Conservation (phyloP, 2,329 filamentous ascomycete species). For the Ascochyta koolunga region DNA sequence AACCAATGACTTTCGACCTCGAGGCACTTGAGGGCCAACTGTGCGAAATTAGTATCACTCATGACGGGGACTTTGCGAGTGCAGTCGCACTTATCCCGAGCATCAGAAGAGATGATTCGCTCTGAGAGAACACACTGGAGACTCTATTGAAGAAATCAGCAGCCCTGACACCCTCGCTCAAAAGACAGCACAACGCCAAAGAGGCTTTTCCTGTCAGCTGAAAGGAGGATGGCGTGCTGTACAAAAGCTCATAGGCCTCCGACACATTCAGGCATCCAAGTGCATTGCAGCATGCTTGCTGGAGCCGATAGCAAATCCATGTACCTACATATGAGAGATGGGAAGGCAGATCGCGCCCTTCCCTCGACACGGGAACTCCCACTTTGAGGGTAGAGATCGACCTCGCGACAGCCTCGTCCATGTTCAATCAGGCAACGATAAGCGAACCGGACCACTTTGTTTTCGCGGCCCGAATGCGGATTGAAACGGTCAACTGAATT, state of each 20-base stretch:
- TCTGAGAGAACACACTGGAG: not conserved
- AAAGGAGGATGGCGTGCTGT: not conserved
- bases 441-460: slow-evolving; percentile 9
- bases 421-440: slow-evolving; percentile 7
- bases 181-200: not conserved
- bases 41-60: slow-evolving; percentile 80
- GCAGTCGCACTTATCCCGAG: slow-evolving; percentile 67
- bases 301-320: not conserved
- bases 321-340: not conserved
- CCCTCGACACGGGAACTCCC: not conserved
- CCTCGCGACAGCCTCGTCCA: slow-evolving; percentile 7
- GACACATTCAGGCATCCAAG: not conserved
- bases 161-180: not conserved
- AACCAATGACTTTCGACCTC: not conserved
- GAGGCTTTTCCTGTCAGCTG: not conserved
- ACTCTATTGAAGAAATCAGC: not conserved
- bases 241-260: not conserved
- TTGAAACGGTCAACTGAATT: slow-evolving; percentile 7
- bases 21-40: slow-evolving; percentile 52
- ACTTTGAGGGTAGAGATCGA: slow-evolving; percentile 2
- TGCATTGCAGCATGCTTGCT: not conserved
- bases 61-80: slow-evolving; percentile 82
- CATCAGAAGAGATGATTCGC: slow-evolving; percentile 1
- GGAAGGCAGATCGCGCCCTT: slow-evolving; percentile 4
- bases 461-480: slow-evolving; percentile 7